Base-by-base conservation (phyloP, 805 yeast species). In the Candida verbasci region DNA sequence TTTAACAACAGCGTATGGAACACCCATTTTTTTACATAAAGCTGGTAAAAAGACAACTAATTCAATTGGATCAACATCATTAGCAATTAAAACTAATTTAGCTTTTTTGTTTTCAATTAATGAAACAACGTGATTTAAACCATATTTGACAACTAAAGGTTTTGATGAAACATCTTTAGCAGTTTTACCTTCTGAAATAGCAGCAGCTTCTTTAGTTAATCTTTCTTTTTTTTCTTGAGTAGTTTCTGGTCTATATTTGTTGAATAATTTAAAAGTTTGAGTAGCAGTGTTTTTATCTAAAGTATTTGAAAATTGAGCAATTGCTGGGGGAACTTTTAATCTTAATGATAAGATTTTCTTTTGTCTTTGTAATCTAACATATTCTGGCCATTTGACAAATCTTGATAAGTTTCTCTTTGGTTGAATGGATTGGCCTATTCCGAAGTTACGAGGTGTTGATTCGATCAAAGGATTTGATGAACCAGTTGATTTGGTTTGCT, bases 181-280 rank as follows among this genome's bases (percentile, higher is more conserved):
- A 73, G 86, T 78, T 82, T 89, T 88, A 71, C 97, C 97, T 66
- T 87, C 96, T 49, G 96, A 96, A 63, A 89, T 80, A 57, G 96
- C 97, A 61, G 96, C 96, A 53, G 98, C 96, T 78, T 93, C 97
- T 77, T 86, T 86, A 74, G 93, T 83, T 64, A 91, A 82, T 80
- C 98, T 88, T 78, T 87, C 96, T 82, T 88, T 88, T 95, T 91
- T 91, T 79, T 93, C 96, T 65, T 88, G 83, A 62, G 81, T 62
- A 51, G 96, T 86, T 80, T 91, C 98, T 65, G 98, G 97, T 77
- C 95, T 83, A 87, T 91, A 91, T 80, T 93, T 91, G 94, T 88
- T 88, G 77, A 91, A 82, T 62, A 91, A 82, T 80, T 89, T 89
- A 82, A 91, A 86, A 57, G 95, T 77, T 74, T 86, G 94, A 59